Conservation (phyloP, 2,329 filamentous ascomycete species). For the Mycocentrospora acerina region DNA sequence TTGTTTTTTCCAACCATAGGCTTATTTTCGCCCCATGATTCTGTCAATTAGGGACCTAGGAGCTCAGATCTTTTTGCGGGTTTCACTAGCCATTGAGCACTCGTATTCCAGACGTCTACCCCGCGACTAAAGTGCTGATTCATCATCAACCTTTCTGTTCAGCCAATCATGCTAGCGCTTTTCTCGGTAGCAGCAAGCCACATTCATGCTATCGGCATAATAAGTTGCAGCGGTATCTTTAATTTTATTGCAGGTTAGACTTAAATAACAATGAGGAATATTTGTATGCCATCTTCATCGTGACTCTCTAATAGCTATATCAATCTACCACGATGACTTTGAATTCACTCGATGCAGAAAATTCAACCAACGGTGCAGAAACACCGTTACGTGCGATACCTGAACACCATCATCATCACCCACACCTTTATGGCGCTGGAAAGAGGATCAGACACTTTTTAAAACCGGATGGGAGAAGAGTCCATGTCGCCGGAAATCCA, state of each 20-base stretch:
- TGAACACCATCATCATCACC: slow-evolving; percentile 13
- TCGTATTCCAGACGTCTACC: too few species aligned
- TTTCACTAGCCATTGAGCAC: too few species aligned
- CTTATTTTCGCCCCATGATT: too few species aligned
- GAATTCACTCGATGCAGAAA: slow-evolving; percentile 5
- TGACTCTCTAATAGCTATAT: background rate
- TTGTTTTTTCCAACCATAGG: too few species aligned
- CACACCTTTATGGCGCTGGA: slow-evolving; percentile 33
- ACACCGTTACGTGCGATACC: background rate
- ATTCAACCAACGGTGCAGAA: background rate
- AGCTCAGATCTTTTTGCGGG: too few species aligned
- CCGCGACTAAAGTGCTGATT: slow-evolving; percentile 9
- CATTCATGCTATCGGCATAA: too few species aligned
- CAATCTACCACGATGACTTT: background rate
- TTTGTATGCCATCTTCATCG: too few species aligned
- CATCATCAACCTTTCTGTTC: background rate
- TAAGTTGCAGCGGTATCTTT: too few species aligned
- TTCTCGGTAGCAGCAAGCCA: background rate
- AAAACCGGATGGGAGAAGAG: slow-evolving; percentile 57
- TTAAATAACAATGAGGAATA: background rate
- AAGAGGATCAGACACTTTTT: slow-evolving; percentile 56
- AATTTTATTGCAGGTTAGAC: too few species aligned
- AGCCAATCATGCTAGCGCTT: background rate
- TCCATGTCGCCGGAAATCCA: slow-evolving; percentile 59
- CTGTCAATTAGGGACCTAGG: too few species aligned